Percentiles rank a stretch among this genome's conserved stretches.
phyloP scores from a whole-genome alignment of 176 grass and related monocot species.

The Oryza punctata region DNA sequence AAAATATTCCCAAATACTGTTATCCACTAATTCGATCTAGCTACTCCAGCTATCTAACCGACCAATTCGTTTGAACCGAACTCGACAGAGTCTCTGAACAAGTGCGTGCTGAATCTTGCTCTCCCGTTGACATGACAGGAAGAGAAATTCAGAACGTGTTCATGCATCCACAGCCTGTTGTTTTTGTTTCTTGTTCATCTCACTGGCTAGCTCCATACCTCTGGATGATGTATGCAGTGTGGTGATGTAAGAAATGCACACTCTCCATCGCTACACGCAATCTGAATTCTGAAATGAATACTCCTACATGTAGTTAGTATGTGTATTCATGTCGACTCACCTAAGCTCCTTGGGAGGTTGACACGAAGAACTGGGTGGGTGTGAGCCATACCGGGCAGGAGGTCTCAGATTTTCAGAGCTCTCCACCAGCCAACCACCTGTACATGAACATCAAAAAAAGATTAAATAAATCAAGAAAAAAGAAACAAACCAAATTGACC shows the following conservation, averaged over 20 bases:
- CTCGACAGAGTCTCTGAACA: neutral
- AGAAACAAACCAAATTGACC: neutral
- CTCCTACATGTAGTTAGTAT: neutral
- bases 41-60: neutral
- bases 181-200: neutral
- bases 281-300: neutral
- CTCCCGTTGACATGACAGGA: constrained; percentile 5
- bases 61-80: neutral
- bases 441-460: neutral
- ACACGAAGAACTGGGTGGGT: constrained; percentile 32
- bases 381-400: constrained; percentile 18
- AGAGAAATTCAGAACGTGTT: neutral
- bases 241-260: neutral
- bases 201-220: constrained; percentile 1
- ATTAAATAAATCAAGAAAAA: neutral
- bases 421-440: constrained; percentile 75
- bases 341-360: constrained; percentile 59
- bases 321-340: constrained; percentile 40
- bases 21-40: constrained; percentile 4
- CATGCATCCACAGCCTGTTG: neutral
- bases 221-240: neutral
- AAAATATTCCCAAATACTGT: constrained; percentile 30
- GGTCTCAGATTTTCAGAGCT: constrained; percentile 54
- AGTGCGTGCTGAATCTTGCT: constrained; percentile 3
- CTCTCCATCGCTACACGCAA: constrained; percentile 4